Conservation (phyloP, 2,329 filamentous ascomycete species). For the Pezicula neosporulosa region DNA sequence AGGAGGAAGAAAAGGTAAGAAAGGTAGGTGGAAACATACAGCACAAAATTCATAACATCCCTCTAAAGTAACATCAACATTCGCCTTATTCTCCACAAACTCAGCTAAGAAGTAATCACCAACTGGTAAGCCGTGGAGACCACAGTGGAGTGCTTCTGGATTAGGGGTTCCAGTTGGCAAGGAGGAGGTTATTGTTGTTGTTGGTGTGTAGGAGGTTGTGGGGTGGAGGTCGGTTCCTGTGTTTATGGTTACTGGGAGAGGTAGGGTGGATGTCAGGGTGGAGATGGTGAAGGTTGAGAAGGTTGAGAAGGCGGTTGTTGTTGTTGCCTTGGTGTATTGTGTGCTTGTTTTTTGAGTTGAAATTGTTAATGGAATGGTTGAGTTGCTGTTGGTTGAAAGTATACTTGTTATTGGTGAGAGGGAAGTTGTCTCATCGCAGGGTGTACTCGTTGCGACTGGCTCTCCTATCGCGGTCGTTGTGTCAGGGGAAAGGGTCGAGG, state of each 20-base stretch:
- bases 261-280: conserved; percentile 31
- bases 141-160: conserved; percentile 31
- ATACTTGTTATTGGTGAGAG: too few species aligned
- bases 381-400: too few species aligned
- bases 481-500: too few species aligned
- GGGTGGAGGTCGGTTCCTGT: conserved; percentile 20
- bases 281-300: neutral
- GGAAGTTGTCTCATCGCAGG: too few species aligned
- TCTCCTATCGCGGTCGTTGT: too few species aligned
- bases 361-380: neutral
- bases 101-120: conserved; percentile 36
- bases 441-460: too few species aligned
- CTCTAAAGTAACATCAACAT: conserved; percentile 32
- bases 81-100: conserved; percentile 32
- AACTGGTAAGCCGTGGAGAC: conserved; percentile 32
- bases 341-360: neutral
- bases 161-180: conserved; percentile 29
- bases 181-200: conserved; percentile 27
- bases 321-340: conserved; percentile 1
- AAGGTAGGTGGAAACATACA: conserved; percentile 15
- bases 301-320: neutral
- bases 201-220: conserved; percentile 21
- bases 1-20: neutral
- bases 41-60: conserved; percentile 41
- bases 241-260: conserved; percentile 28